phyloP scores from a whole-genome alignment of 352 stramenopile species.

The Pythium phragmiticola region DNA sequence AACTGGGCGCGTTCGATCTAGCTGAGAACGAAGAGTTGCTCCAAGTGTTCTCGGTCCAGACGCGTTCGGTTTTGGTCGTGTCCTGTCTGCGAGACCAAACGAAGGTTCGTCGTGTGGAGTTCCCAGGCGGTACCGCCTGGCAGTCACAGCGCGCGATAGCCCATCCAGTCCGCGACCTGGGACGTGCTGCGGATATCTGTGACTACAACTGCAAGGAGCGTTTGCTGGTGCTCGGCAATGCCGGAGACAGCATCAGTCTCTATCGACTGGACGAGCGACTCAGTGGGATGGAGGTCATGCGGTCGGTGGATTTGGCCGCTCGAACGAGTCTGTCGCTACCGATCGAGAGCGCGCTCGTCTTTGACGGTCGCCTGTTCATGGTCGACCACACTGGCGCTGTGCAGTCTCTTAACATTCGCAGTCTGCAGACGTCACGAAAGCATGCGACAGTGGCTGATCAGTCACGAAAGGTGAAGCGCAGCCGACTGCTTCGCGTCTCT shows the following conservation, averaged over 20 bases:
- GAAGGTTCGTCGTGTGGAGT: slow-evolving; percentile 5
- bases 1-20: slow-evolving; percentile 6
- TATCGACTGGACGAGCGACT: slow-evolving; percentile 11
- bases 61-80: slow-evolving; percentile 3
- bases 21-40: neutral
- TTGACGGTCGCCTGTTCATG: slow-evolving; percentile 6
- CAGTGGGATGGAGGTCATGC: slow-evolving; percentile 6
- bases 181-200: neutral
- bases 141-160: neutral
- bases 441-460: neutral
- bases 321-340: slow-evolving; percentile 4
- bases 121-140: neutral
- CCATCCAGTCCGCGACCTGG: neutral
- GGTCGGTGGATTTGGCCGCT: neutral
- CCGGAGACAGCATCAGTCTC: neutral
- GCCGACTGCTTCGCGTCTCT: neutral
- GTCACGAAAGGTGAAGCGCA: neutral
- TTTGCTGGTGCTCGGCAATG: slow-evolving; percentile 4
- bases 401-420: slow-evolving; percentile 10
- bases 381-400: neutral
- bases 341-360: neutral
- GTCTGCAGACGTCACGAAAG: slow-evolving; percentile 13
- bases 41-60: slow-evolving; percentile 4
- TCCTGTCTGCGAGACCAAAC: slow-evolving; percentile 2
- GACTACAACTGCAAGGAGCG: slow-evolving; percentile 15